Base-by-base conservation (phyloP, 345 rosid species). In the Jatropha curcas region DNA sequence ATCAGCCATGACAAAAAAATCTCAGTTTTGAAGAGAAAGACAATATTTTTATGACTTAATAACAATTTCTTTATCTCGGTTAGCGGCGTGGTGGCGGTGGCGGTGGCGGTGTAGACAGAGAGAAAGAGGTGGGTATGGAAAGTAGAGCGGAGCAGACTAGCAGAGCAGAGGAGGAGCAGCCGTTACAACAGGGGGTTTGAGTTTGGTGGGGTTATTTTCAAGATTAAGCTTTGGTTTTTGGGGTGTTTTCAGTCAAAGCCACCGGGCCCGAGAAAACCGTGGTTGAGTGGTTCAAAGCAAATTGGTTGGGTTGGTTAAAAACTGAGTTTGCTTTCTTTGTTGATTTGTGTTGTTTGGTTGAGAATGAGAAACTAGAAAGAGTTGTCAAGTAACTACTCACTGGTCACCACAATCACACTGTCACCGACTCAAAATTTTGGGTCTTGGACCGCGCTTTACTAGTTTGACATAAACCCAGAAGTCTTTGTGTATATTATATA, bases 211-310 rank as follows among this genome's bases (percentile, higher is more conserved):
- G 59, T 39, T 60, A 28, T 55, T 79, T 77, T 76, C 82, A 68
- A 77, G 75, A 61, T 30, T 65, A 41, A 73, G 82, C 79, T 80
- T 82, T 61, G 85, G 82, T 68, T 65, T 71, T 76, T 76, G 83
- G 76, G 67, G 73, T 51, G 71, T 33, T 56, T 79, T 72, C 78
- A 77, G 96, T 88, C 93, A 90, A 90, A 85, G 82, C 84, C 86
- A 80, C 89, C 71, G 77, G 74, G 82, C 93, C 93, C 96, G 83
- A 88, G 96, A 87, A 86, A 87, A 85, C 90, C 90, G 90, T 88
- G 89, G 90, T 82, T 82, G 83, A 80, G 86, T 77, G 73, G 76
- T 79, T 80, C 93, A 79, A 90, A 77, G 90, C 88, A 63, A 73
- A 72, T 11, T 41, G 14, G 60, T 67, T 67, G 63, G 63, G 66